Base-by-base conservation (phyloP, 2,329 filamentous ascomycete genomes). In the Penicillium rolfsii region DNA sequence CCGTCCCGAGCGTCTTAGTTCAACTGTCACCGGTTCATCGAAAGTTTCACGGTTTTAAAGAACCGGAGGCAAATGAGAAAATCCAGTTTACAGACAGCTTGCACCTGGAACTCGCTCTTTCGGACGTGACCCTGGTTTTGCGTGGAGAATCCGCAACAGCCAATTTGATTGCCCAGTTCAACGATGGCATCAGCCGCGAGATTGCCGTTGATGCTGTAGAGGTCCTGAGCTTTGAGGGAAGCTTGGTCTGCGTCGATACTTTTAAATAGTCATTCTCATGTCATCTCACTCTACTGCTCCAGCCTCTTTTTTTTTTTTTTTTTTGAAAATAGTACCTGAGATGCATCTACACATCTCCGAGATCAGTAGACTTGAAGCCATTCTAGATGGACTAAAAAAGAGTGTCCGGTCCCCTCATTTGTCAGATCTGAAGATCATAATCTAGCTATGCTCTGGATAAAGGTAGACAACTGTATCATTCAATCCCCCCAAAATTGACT, bases 201-300 rank as follows among this genome's bases (percentile, higher is more conserved):
- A 16, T 24, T 11, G 19, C 19, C 12, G 12, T 40, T 36, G 30
- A 52, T 24, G 49, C n/a, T 9, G 33, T 52, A 14, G 33, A 52
- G 19, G 19, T 52, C 26, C 49, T 52, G 8, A 52, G 49, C 49
- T 52, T 52, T 24, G 49, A 52, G 22, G 30, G 49, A 36, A 14
- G 3, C 33, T 24, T 52, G 19, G 49, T 36, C 33, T 7, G n/a
- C 6, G 49, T 36, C 19, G 33, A 52, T 33, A 36, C 49, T 38
- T 52, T 52, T 38, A 12, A 24, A 35, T 50, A 45, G 22, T 30
- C 4, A 5, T 5, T 30, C 28, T 36, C 35, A 36, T 36, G 12
- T 5, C 6, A 36, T 16, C 4, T 36, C 12, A 36, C 4, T 14
- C 35, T 36, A 14, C 35, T 14, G 35, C 19, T 22, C 19, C 1